A percentile compares a stretch with the other conserved stretches of the same genome.
These are phyloP conservation scores for Dendrobium nobile DNA, from an alignment of 106 monocot species.

Conservation along the genomic window DNA sequence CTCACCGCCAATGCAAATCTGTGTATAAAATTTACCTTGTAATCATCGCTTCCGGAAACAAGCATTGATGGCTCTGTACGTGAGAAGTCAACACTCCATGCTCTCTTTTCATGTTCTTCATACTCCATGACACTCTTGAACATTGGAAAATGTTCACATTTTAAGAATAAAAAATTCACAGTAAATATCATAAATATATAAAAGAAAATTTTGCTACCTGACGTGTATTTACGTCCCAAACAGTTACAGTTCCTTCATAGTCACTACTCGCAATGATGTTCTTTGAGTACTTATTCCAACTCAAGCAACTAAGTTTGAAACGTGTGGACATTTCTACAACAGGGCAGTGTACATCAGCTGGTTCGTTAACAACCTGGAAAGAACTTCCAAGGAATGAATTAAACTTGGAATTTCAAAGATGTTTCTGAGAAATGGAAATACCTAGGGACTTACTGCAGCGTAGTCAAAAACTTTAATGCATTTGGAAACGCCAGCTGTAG, in stretches of 20 bases:
- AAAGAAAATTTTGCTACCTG: constrained; percentile 42
- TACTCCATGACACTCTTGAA: constrained; percentile 87
- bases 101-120: constrained; percentile 96
- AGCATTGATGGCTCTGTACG: constrained; percentile 89
- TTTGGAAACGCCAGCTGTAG: constrained; percentile 97
- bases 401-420: constrained; percentile 2
- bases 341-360: constrained; percentile 82
- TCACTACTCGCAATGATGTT: constrained; percentile 95
- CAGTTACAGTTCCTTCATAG: constrained; percentile 95
- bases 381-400: constrained; percentile 5
- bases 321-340: constrained; percentile 93
- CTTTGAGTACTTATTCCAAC: constrained; percentile 97
- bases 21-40: constrained; percentile 49
- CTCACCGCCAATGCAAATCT: background rate
- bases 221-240: constrained; percentile 94
- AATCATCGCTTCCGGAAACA: constrained; percentile 97
- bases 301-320: constrained; percentile 96
- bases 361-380: constrained; percentile 86
- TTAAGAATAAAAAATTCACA: background rate
- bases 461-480: constrained; percentile 98
- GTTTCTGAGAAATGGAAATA: background rate
- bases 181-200: constrained; percentile 3
- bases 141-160: background rate
- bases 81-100: constrained; percentile 99
- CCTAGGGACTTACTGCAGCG: constrained; percentile 44